A percentile compares a stretch with the other conserved stretches of the same genome.
These are phyloP conservation scores for Buddleja alternifolia DNA, from an alignment of 257 asterid genomes.

Conservation along the genomic window DNA sequence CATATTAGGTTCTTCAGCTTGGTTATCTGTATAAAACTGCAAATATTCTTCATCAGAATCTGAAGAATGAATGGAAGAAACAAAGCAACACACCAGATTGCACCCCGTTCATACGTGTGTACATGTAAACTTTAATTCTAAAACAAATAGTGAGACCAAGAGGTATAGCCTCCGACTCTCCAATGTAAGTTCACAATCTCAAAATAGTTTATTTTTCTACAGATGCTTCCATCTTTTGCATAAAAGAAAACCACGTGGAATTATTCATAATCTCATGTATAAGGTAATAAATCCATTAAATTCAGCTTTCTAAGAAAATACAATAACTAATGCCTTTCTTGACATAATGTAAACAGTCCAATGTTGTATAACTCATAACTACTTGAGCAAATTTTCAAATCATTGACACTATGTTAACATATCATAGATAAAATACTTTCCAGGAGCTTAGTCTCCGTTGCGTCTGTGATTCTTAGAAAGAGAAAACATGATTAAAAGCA, in stretches of 20 bases:
- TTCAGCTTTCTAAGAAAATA: too few species aligned
- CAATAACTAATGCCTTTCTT: too few species aligned
- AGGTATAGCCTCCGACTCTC: constrained; percentile 5
- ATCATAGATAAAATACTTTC: too few species aligned
- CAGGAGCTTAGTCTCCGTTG: neutral
- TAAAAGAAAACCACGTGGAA: neutral
- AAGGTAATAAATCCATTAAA: too few species aligned
- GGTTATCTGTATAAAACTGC: constrained; percentile 77
- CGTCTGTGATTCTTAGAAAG: neutral
- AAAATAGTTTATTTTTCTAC: neutral
- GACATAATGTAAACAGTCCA: too few species aligned
- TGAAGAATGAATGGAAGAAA: constrained; percentile 27
- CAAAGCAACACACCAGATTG: constrained; percentile 8
- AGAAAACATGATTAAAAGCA: constrained; percentile 3
- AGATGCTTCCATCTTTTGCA: neutral
- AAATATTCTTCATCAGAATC: constrained; percentile 31
- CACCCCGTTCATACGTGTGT: neutral
- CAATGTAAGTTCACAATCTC: constrained; percentile 13
- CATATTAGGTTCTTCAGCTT: constrained; percentile 51
- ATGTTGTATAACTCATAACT: too few species aligned
- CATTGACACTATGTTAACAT: too few species aligned
- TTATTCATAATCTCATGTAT: neutral
- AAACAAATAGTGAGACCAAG: constrained; percentile 20
- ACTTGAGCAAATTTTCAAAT: too few species aligned
- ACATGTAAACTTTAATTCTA: constrained; percentile 8